These are phyloP conservation scores for Lomentospora prolificans DNA, from an alignment of 2,329 filamentous ascomycete genomes.

Conservation along the genomic window DNA sequence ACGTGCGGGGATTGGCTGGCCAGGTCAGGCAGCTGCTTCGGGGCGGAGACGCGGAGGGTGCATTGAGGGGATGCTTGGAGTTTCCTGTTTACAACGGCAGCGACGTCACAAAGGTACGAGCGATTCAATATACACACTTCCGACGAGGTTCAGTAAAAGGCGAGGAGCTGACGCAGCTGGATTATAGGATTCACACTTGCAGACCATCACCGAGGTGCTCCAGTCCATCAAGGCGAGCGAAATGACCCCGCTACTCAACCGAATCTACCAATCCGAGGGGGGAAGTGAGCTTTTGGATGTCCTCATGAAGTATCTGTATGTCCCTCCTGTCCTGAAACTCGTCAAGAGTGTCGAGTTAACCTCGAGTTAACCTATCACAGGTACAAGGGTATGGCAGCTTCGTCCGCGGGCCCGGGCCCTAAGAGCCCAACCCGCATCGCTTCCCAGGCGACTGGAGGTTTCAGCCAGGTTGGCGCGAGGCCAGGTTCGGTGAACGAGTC, in stretches of 20 bases:
- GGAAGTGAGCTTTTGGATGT: conserved; percentile 83
- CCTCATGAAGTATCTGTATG: conserved; percentile 95
- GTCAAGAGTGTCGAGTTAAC: neutral
- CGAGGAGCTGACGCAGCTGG: too few species aligned
- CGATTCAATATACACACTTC: too few species aligned
- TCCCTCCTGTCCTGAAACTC: conserved; percentile 13
- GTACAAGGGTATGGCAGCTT: conserved; percentile 78
- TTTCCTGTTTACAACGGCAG: conserved; percentile 65
- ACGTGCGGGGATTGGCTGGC: conserved; percentile 65
- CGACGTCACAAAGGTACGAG: conserved; percentile 44
- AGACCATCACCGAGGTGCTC: conserved; percentile 83
- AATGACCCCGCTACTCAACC: conserved; percentile 79
- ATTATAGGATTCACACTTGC: conserved; percentile 80
- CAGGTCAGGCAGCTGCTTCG: conserved; percentile 83
- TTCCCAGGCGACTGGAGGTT: conserved; percentile 70
- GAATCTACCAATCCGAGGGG: conserved; percentile 67
- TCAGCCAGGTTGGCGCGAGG: conserved; percentile 64
- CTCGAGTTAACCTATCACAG: conserved; percentile 30
- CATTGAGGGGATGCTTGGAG: conserved; percentile 74
- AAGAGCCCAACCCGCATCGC: conserved; percentile 37
- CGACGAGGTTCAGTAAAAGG: too few species aligned
- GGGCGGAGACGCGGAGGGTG: conserved; percentile 79
- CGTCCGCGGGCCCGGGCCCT: conserved; percentile 33
- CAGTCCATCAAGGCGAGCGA: conserved; percentile 94
- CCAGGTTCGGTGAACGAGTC: conserved; percentile 50